Percentiles rank a stretch among this genome's conserved stretches.
Conservation (phyloP, 805 yeast genomes). For the Limtongia smithiae region DNA sequence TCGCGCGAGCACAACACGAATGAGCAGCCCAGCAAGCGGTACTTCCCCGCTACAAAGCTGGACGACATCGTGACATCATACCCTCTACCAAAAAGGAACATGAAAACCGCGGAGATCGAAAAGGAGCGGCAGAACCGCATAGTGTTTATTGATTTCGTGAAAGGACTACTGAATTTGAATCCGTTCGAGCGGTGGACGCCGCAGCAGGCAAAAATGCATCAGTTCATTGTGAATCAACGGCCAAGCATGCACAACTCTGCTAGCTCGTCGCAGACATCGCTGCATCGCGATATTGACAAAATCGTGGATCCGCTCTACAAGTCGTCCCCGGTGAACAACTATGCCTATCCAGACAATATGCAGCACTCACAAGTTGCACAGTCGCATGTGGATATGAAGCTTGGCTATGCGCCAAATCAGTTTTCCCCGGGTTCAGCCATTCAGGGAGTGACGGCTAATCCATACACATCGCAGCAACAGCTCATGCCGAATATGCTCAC, state of each 20-base stretch:
- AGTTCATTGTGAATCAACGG: slow-evolving; percentile 64
- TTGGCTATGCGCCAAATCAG: slow-evolving; percentile 2
- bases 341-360: too few species aligned
- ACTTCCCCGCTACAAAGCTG: slow-evolving; percentile 63
- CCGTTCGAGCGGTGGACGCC: slow-evolving; percentile 97
- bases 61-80: slow-evolving; percentile 75
- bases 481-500: background rate
- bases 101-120: slow-evolving; percentile 48
- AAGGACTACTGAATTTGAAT: slow-evolving; percentile 73
- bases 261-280: background rate
- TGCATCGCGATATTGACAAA: too few species aligned
- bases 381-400: background rate
- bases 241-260: background rate
- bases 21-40: slow-evolving; percentile 82
- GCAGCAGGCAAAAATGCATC: slow-evolving; percentile 88
- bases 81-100: slow-evolving; percentile 43
- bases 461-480: slow-evolving; percentile 22
- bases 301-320: too few species aligned
- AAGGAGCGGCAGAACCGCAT: slow-evolving; percentile 66
- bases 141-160: slow-evolving; percentile 70
- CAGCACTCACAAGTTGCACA: too few species aligned
- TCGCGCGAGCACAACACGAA: slow-evolving; percentile 42
- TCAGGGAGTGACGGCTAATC: slow-evolving; percentile 9
- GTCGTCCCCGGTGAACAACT: too few species aligned
- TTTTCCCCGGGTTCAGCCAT: background rate